phyloP scores from a whole-genome alignment of 345 rosid species.

The Moringa oleifera region DNA sequence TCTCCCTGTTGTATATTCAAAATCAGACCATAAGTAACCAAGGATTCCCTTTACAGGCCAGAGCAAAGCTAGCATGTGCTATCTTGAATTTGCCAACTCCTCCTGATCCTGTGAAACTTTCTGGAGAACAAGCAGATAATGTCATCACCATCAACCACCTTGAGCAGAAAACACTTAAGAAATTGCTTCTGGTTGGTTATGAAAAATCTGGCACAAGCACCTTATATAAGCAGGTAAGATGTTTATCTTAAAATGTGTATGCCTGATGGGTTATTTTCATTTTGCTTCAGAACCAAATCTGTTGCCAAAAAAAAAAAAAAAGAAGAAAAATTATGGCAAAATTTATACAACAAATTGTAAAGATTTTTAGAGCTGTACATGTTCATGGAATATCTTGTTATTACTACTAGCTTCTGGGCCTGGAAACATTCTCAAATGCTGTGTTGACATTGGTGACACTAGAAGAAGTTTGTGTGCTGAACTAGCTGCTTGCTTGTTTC shows the following conservation, averaged over 20 bases:
- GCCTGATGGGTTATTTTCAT: constrained; percentile 4
- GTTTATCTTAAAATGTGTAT: not conserved
- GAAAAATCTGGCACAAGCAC: constrained; percentile 81
- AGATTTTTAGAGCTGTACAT: not conserved
- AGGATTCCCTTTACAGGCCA: constrained; percentile 32
- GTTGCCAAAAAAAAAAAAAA: not conserved
- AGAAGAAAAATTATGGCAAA: too few species aligned
- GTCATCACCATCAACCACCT: not conserved
- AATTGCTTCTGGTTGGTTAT: constrained; percentile 67
- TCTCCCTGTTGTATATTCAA: constrained; percentile 8
- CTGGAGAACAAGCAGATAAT: constrained; percentile 30
- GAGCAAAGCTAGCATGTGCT: constrained; percentile 35
- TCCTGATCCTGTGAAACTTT: constrained; percentile 22
- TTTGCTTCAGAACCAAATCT: not conserved
- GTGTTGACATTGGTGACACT: not conserved
- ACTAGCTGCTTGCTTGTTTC: constrained; percentile 25
- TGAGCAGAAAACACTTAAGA: constrained; percentile 32
- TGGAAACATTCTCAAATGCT: not conserved
- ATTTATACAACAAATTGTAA: too few species aligned
- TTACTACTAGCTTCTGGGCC: too few species aligned
- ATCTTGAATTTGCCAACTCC: constrained; percentile 62
- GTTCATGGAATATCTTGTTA: too few species aligned
- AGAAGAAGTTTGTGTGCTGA: constrained; percentile 5
- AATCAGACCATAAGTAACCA: constrained; percentile 8
- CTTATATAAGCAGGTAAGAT: constrained; percentile 71